Evolutionary conservation across 2,329 filamentous ascomycete genomes (phyloP).

Genomic region (Pyrenophora seminiperda): DNA sequence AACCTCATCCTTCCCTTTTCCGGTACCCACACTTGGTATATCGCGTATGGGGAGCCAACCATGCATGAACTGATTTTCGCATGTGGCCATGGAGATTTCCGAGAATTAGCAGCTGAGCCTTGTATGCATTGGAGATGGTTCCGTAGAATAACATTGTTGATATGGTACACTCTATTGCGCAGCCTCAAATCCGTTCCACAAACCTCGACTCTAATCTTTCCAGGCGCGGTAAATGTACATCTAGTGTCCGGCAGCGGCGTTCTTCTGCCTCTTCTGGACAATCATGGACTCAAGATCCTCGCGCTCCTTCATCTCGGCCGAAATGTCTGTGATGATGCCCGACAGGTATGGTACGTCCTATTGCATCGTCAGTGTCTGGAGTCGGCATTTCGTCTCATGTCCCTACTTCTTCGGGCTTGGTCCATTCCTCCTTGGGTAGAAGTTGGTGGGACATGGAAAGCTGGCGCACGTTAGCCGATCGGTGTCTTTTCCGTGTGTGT

Average conservation of each 20-base stretch:
- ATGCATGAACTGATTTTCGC: too few relatives aligned
- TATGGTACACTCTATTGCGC: conserved; percentile 51
- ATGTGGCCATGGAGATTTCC: too few relatives aligned
- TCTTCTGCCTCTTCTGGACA: conserved; percentile 53
- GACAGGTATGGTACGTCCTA: conserved; percentile 71
- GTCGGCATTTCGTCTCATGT: neutral
- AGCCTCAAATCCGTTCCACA: conserved; percentile 26
- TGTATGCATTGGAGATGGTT: conserved; percentile 13
- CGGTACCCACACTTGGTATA: too few relatives aligned
- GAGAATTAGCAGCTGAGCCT: too few relatives aligned
- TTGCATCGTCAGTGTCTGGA: conserved; percentile 20
- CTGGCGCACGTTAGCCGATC: conserved; percentile 49
- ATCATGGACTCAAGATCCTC: conserved; percentile 71
- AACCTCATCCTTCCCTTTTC: too few relatives aligned
- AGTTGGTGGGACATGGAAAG: conserved; percentile 69
- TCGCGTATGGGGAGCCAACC: too few relatives aligned
- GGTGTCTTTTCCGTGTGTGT: neutral
- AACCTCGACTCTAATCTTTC: conserved; percentile 15
- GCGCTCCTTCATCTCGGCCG: conserved; percentile 69
- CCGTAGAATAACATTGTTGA: conserved; percentile 29
- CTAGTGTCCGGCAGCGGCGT: conserved; percentile 32
- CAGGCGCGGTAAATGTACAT: conserved; percentile 27
- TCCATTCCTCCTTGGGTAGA: conserved; percentile 68
- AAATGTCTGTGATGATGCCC: conserved; percentile 71
- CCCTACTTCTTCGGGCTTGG: conserved; percentile 68